Conservation (phyloP, 164 flowering plant species). For the Brasenia schreberi region DNA sequence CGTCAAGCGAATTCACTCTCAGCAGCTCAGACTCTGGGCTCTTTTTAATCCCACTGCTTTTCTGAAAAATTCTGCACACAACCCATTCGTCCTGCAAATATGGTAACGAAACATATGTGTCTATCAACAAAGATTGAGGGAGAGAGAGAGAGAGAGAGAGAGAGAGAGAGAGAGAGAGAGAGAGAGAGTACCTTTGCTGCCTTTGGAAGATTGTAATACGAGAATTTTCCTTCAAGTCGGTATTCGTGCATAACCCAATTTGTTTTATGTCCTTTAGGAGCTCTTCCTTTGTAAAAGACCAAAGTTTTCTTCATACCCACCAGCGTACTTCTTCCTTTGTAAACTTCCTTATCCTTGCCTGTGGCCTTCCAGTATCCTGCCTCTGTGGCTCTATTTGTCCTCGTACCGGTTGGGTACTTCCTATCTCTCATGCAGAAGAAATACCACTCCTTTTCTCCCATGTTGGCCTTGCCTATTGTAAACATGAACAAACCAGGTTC, state of each 20-base stretch:
- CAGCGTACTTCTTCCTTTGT: slow-evolving; percentile 25
- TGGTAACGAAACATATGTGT: not conserved
- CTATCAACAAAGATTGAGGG: not conserved
- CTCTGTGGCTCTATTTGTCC: slow-evolving; percentile 51
- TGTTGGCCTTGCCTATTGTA: slow-evolving; percentile 34
- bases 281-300: slow-evolving; percentile 55
- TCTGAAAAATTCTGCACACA: slow-evolving; percentile 47
- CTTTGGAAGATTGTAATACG: slow-evolving; percentile 21
- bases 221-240: slow-evolving; percentile 34
- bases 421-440: slow-evolving; percentile 45
- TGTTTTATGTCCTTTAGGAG: slow-evolving; percentile 52
- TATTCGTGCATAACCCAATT: slow-evolving; percentile 64
- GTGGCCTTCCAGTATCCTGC: slow-evolving; percentile 66
- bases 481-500: too few relatives aligned
- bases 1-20: slow-evolving; percentile 31
- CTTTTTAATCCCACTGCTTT: slow-evolving; percentile 30
- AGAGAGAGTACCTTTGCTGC: slow-evolving; percentile 20
- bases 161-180: not conserved
- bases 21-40: slow-evolving; percentile 11
- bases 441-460: slow-evolving; percentile 62
- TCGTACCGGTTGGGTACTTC: slow-evolving; percentile 54
- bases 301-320: slow-evolving; percentile 64
- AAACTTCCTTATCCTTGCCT: slow-evolving; percentile 53
- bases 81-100: slow-evolving; percentile 53
- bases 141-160: not conserved